Base-by-base conservation (phyloP, 148 eudicot genomes). In the Chenopodium quinoa region DNA sequence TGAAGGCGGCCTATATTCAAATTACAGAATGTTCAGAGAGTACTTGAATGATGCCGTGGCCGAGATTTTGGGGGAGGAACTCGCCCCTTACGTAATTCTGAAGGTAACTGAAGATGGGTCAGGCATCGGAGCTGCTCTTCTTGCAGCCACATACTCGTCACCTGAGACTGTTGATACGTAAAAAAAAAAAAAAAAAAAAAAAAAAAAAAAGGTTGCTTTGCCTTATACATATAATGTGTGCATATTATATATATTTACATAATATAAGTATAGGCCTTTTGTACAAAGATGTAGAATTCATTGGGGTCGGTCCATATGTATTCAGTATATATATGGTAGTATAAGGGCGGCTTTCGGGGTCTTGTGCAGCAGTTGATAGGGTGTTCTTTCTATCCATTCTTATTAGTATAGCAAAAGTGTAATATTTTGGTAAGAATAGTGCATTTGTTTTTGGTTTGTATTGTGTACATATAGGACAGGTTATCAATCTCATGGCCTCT, bases 121-220 rank as follows among this genome's bases (percentile, higher is more conserved):
- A 5, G 97, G 94, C 79, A 91, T 85, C 19, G 97, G 98, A 48
- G 97, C 97, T 7, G 97, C 97, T 50, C 93, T 95, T 72, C 83
- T 95, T 72, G 97, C 98, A 6, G 98, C 98, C 46, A 82, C 90
- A 1, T 81, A 90, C 81, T 88, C 92, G 56, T 76, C 89, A 52
- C 32, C 76, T 11, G 65, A 75, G 22, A 83, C 31, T 86, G 86
- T 82, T 78, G 85, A 84, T 85, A 82, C 79, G 34, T 86, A 75
- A 84, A 76, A 60, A 77, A 60, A 2, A 23, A 77, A 60, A 2
- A 23, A 23, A 23, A 75, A 84, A 72, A 60, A 73, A 60, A 2
- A 19, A 22, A 7, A 9, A 44, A 25, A 11, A 47, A n/a, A 16
- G 52, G 23, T 47, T 29, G 80, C 20, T 46, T 73, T 68, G 65